Evolutionary conservation across 352 stramenopile genomes (phyloP).

Genomic region (Nothophytophthora sp.): DNA sequence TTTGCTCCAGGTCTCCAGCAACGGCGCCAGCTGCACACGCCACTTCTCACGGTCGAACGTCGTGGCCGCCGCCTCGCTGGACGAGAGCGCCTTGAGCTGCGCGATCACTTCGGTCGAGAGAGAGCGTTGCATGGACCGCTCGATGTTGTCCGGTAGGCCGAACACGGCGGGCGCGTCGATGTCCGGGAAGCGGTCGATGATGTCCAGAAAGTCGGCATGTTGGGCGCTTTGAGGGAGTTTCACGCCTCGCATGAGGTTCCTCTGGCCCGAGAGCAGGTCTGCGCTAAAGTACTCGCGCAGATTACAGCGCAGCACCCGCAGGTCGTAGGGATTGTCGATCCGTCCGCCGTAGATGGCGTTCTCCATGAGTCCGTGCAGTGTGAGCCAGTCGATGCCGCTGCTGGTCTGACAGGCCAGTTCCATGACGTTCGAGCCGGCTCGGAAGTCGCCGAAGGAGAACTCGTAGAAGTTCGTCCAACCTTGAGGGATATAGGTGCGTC

Average conservation of each 20-base stretch:
- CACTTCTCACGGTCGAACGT: constrained; percentile 94
- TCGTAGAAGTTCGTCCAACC: constrained; percentile 98
- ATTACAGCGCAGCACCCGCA: constrained; percentile 90
- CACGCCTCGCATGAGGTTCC: constrained; percentile 56
- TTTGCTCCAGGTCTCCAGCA: constrained; percentile 91
- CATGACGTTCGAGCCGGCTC: constrained; percentile 92
- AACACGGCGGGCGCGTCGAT: constrained; percentile 86
- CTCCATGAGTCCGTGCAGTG: constrained; percentile 95
- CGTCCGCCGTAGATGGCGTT: constrained; percentile 95
- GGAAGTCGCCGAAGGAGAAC: constrained; percentile 94
- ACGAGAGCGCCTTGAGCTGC: constrained; percentile 85
- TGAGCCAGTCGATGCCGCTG: constrained; percentile 82
- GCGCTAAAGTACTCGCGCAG: constrained; percentile 86
- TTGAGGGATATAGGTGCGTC: constrained; percentile 94
- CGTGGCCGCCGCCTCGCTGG: constrained; percentile 50
- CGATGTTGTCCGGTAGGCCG: constrained; percentile 94
- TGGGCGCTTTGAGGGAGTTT: constrained; percentile 70
- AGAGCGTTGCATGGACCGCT: constrained; percentile 92
- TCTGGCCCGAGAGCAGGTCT: constrained; percentile 73
- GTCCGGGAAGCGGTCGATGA: constrained; percentile 79
- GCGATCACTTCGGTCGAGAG: constrained; percentile 81
- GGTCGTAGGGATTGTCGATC: constrained; percentile 93
- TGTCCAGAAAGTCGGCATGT: constrained; percentile 65
- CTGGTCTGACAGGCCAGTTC: constrained; percentile 60
- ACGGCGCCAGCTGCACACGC: constrained; percentile 83